A percentile compares a stretch with the other conserved stretches of the same genome.
These are phyloP conservation scores for Rubia tinctorum DNA, from an alignment of 305 asterid species.

Conservation along the genomic window DNA sequence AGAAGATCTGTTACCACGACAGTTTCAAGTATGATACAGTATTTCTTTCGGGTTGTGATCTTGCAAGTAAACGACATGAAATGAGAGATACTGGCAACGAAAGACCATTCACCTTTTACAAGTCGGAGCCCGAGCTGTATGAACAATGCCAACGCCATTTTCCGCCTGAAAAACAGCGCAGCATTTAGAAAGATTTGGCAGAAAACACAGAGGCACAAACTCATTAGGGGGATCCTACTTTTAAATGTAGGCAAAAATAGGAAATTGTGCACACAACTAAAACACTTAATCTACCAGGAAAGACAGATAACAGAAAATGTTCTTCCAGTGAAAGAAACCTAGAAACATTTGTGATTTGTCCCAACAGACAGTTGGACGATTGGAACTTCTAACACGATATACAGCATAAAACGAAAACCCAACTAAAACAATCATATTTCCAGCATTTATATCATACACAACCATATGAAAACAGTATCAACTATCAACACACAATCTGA, in stretches of 20 bases:
- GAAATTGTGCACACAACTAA: not conserved
- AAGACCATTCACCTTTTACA: not conserved
- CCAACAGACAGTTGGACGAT: not conserved
- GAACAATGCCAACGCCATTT: not conserved
- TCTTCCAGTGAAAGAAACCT: not conserved
- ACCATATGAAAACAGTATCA: not conserved
- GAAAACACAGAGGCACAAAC: not conserved
- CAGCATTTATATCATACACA: not conserved
- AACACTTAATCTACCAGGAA: not conserved
- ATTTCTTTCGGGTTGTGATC: not conserved
- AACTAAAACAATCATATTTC: not conserved
- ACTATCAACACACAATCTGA: not conserved
- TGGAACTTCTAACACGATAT: not conserved
- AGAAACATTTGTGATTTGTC: not conserved
- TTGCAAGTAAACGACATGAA: not conserved
- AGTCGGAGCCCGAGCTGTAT: not conserved
- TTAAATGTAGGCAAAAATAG: not conserved
- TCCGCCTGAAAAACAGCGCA: not conserved
- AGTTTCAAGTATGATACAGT: slow-evolving; percentile 1
- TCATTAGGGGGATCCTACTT: not conserved
- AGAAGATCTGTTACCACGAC: not conserved
- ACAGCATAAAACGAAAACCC: not conserved
- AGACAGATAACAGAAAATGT: not conserved
- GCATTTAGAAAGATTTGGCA: not conserved
- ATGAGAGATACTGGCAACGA: not conserved